Conservation (phyloP, 352 stramenopile species). For the Globisporangium radiosum region DNA sequence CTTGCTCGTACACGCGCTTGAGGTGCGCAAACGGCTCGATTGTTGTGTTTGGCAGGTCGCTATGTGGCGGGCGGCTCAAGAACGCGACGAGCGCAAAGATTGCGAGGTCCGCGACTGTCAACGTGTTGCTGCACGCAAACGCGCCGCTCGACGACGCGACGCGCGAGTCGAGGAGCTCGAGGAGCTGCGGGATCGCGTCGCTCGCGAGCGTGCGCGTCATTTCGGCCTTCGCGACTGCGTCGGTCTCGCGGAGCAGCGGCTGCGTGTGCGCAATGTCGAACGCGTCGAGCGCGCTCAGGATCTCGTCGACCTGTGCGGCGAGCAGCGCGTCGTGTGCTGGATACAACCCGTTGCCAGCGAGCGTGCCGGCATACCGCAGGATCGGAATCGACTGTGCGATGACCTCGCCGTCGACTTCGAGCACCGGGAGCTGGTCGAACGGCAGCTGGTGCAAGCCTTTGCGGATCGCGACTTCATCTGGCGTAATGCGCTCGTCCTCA, state of each 20-base stretch:
- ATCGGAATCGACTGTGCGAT: constrained; percentile 48
- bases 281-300: constrained; percentile 35
- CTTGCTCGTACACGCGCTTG: constrained; percentile 20
- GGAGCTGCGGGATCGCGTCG: constrained; percentile 30
- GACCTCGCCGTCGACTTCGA: constrained; percentile 31
- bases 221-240: constrained; percentile 18
- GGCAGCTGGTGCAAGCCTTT: constrained; percentile 22
- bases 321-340: constrained; percentile 20
- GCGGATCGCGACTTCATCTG: constrained; percentile 19
- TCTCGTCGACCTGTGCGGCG: constrained; percentile 31
- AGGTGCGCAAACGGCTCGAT: constrained; percentile 27
- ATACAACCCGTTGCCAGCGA: constrained; percentile 28
- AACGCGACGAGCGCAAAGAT: constrained; percentile 39
- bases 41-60: constrained; percentile 20
- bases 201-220: constrained; percentile 18
- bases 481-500: constrained; percentile 43
- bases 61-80: constrained; percentile 21
- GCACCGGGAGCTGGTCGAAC: constrained; percentile 36
- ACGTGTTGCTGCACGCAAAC: constrained; percentile 20
- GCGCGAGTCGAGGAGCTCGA: constrained; percentile 33
- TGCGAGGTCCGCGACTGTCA: constrained; percentile 47
- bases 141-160: constrained; percentile 20
- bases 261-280: constrained; percentile 29
- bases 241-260: constrained; percentile 22
- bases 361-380: constrained; percentile 51